Evolutionary conservation across 2,329 filamentous ascomycete species (phyloP).

Genomic region (Sporothrix globosa): DNA sequence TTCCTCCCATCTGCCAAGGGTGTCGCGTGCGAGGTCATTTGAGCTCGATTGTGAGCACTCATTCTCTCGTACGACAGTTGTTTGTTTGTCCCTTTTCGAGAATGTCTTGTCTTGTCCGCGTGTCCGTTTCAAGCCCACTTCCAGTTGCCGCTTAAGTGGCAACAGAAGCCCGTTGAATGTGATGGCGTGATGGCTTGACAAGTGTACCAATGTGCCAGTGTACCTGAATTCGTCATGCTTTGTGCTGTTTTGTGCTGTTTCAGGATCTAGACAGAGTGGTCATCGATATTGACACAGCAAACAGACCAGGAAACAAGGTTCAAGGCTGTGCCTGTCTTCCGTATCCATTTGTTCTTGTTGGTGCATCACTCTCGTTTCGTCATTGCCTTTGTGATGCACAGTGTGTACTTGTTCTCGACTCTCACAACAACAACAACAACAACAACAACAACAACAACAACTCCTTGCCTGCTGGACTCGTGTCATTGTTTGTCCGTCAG

Average conservation of each 20-base stretch:
- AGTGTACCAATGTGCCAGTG: neutral
- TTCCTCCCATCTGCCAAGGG: too few relatives aligned
- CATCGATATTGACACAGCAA: neutral
- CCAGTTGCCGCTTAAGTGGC: neutral
- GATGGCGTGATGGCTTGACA: neutral
- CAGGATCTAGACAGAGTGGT: neutral
- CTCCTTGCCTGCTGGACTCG: slow-evolving; percentile 1
- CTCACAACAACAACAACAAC: neutral
- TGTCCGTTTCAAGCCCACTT: neutral
- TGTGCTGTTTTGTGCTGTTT: neutral
- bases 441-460: neutral
- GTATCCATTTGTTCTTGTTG: neutral
- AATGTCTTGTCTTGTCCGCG: too few relatives aligned
- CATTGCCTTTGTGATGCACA: neutral
- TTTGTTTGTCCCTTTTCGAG: too few relatives aligned
- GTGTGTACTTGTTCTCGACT: neutral
- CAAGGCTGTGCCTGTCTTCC: neutral
- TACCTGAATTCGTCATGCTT: neutral
- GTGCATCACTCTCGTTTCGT: neutral
- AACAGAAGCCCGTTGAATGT: neutral
- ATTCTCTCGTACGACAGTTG: neutral
- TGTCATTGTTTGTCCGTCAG: neutral
- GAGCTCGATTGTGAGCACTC: neutral
- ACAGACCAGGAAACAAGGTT: neutral
- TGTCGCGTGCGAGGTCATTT: neutral